Conservation (phyloP, 768 basidiomycete species). For the Boletus vermiculosoides region DNA sequence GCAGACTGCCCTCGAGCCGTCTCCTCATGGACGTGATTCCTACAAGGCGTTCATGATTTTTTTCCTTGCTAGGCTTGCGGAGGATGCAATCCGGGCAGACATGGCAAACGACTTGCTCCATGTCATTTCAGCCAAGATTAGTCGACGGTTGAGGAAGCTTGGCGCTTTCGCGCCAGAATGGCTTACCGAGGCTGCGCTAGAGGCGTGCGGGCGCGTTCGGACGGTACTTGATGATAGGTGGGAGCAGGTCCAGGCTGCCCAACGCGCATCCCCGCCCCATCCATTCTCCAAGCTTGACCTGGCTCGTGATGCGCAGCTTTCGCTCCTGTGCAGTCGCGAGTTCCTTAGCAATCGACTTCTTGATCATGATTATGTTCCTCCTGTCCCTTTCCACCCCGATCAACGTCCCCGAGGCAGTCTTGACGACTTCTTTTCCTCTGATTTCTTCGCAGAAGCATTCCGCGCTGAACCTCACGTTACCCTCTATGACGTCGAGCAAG, state of each 20-base stretch:
- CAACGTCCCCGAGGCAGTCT: too few species aligned
- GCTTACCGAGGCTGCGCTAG: conserved; percentile 10
- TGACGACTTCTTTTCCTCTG: too few species aligned
- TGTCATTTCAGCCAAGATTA: conserved; percentile 38
- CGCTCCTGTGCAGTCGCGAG: too few species aligned
- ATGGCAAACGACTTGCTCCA: conserved; percentile 36
- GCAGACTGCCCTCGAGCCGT: conserved; percentile 30
- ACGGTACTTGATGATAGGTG: conserved; percentile 35
- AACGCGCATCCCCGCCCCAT: too few species aligned
- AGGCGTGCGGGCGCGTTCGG: conserved; percentile 18
- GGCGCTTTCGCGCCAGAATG: conserved; percentile 13
- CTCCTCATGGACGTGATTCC: conserved; percentile 5
- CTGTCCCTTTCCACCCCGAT: too few species aligned
- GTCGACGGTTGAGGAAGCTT: conserved; percentile 39
- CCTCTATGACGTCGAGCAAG: conserved; percentile 40
- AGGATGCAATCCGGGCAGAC: conserved; percentile 13
- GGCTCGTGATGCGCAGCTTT: too few species aligned
- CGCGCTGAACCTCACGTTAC: conserved; percentile 13
- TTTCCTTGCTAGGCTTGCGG: conserved; percentile 32
- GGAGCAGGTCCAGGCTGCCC: conserved; percentile 27
- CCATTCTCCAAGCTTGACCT: too few species aligned
- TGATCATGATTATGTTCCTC: too few species aligned
- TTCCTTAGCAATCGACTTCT: too few species aligned
- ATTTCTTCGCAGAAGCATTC: too few species aligned
- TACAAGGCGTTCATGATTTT: conserved; percentile 53